Percentiles rank a stretch among this genome's conserved stretches.
These are phyloP conservation scores for Vitis rupestris DNA, from an alignment of 164 flowering plant genomes.

Conservation along the genomic window DNA sequence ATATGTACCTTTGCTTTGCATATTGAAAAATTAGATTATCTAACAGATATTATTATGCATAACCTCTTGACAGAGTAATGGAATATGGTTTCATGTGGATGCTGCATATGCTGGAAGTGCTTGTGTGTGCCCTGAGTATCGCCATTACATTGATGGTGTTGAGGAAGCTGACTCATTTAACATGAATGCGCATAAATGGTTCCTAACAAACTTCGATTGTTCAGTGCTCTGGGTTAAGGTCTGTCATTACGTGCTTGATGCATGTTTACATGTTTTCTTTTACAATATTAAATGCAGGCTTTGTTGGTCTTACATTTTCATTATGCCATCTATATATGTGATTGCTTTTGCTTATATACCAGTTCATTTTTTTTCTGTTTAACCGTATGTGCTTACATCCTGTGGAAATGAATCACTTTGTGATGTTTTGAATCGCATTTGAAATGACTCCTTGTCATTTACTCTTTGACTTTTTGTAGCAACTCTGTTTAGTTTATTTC, in stretches of 20 bases:
- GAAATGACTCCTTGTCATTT: no score
- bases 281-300: neutral
- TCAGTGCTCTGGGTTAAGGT: conserved; percentile 93
- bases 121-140: conserved; percentile 89
- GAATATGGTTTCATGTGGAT: conserved; percentile 90
- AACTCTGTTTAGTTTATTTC: no score
- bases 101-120: conserved; percentile 99
- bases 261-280: neutral
- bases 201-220: conserved; percentile 91
- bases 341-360: neutral
- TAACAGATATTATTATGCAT: conserved; percentile 1
- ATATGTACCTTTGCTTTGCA: neutral
- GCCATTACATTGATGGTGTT: conserved; percentile 77
- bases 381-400: neutral
- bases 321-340: neutral
- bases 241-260: conserved; percentile 5
- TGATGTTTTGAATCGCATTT: no score
- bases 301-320: neutral
- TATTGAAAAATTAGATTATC: neutral
- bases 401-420: no score
- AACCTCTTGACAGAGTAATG: conserved; percentile 42
- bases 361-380: neutral
- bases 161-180: conserved; percentile 90
- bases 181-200: conserved; percentile 98
- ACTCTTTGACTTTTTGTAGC: no score